Conservation (phyloP, 257 asterid species). For the Solanum pinnatisectum region DNA sequence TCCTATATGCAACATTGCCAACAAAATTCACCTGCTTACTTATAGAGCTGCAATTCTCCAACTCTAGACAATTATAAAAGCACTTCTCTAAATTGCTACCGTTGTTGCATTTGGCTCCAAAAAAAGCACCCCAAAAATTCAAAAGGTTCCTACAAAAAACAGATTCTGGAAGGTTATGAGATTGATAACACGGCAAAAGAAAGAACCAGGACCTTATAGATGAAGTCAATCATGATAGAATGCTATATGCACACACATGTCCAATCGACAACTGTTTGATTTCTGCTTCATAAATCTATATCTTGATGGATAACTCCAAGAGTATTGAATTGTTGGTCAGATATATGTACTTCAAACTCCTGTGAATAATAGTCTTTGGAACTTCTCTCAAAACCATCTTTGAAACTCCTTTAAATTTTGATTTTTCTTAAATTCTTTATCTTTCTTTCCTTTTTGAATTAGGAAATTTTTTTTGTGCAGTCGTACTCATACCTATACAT, state of each 20-base stretch:
- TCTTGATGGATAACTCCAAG: background rate
- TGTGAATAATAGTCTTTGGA: background rate
- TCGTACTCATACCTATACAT: background rate
- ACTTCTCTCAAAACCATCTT: background rate
- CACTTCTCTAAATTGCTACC: background rate
- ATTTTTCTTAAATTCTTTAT: too few relatives aligned
- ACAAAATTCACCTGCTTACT: background rate
- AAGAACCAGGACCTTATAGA: background rate
- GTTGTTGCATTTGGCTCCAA: background rate
- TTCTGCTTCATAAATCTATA: background rate
- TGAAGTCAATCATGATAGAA: background rate
- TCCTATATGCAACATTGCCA: background rate
- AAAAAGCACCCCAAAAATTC: background rate
- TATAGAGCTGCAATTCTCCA: background rate
- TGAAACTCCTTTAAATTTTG: background rate
- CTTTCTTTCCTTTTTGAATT: background rate
- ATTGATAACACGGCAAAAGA: background rate
- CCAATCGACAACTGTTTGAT: background rate
- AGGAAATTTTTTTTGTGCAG: background rate
- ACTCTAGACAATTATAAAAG: background rate
- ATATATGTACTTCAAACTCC: background rate
- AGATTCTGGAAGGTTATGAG: background rate
- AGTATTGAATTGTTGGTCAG: background rate
- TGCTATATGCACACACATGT: background rate
- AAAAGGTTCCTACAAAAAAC: background rate